Evolutionary conservation across 352 stramenopile species (phyloP), one percentile per base, ranked within the genome.

Genomic region (Phytopythium aichiense): DNA sequence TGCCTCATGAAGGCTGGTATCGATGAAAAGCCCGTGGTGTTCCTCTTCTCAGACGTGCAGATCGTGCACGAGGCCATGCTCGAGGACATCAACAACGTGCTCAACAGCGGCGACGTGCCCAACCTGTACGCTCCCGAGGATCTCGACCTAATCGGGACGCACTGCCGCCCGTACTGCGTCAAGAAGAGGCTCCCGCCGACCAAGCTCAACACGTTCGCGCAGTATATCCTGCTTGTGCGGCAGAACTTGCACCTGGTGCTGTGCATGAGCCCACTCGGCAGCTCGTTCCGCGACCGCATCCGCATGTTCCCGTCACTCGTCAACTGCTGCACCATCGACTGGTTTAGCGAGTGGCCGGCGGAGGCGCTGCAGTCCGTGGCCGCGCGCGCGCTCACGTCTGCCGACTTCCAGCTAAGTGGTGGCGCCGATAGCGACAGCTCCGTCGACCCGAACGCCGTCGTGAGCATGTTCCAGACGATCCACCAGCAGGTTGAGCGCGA

Each of bases 61-160:
- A 95, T 98, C 28, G 90, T 98, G 12, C 93, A 97, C 51, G 94
- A 98, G 66, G 94, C 89, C 2, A 98, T 98, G 91, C 76, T 98
- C 1, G 94, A 98, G 75, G 94, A 98, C 69, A 77, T 98, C 35
- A 98, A 98, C 62, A 90, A 89, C 28, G 81, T 98, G 22, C 73
- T 98, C n/a, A 98, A 98, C 68, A 88, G 89, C n/a, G 94, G 94
- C 20, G 94, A 98, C 56, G 88, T 98, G 7, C 94, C 94, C 1
- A 98, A 98, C 38, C 67, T 98, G 25, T 98, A 98, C 50, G 89
- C 75, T 0, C 73, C 86, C 0, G 94, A 98, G 58, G 94, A 98
- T 53, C 79, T 98, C 64, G 93, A 98, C 37, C 74, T 87, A 52
- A 98, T 98, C 66, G 79, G 95, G 42, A 96, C 76, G 1, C 76